Evolutionary conservation across 305 asterid genomes (phyloP).

Genomic region (Fraxinus xanthoxyloides): DNA sequence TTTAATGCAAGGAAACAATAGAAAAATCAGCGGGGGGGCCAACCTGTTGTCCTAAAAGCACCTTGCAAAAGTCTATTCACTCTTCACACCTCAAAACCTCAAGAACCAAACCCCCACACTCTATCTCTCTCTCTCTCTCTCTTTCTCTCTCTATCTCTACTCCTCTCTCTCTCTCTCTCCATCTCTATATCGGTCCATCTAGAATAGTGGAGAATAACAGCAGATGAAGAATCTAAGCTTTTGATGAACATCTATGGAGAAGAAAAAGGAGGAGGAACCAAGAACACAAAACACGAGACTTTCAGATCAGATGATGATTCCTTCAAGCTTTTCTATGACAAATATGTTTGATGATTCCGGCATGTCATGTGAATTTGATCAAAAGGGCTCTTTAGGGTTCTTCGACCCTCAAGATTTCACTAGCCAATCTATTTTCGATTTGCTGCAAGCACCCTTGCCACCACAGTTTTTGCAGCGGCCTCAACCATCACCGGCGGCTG

Average conservation of each 20-base stretch:
- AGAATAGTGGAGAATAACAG: not conserved
- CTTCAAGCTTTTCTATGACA: constrained; percentile 22
- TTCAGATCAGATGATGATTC: constrained; percentile 36
- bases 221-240: constrained; percentile 31
- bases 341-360: constrained; percentile 20
- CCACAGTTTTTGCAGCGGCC: constrained; percentile 1
- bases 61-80: constrained; percentile 8
- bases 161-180: not conserved
- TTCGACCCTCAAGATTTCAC: constrained; percentile 26
- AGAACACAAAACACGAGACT: constrained; percentile 5
- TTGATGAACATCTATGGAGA: constrained; percentile 30
- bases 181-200: not conserved
- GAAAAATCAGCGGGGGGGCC: constrained; percentile 15
- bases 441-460: constrained; percentile 22
- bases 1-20: not conserved
- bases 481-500: constrained; percentile 4
- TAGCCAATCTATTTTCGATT: constrained; percentile 25
- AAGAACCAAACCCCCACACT: constrained; percentile 1
- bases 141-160: not conserved
- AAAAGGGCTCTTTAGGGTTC: constrained; percentile 18
- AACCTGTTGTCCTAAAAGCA: constrained; percentile 8
- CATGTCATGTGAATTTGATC: constrained; percentile 10
- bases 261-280: constrained; percentile 11
- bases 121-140: not conserved
- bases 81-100: constrained; percentile 20